These are phyloP conservation scores for Chenopodium formosanum DNA, from an alignment of 148 eudicot genomes.

Conservation along the genomic window DNA sequence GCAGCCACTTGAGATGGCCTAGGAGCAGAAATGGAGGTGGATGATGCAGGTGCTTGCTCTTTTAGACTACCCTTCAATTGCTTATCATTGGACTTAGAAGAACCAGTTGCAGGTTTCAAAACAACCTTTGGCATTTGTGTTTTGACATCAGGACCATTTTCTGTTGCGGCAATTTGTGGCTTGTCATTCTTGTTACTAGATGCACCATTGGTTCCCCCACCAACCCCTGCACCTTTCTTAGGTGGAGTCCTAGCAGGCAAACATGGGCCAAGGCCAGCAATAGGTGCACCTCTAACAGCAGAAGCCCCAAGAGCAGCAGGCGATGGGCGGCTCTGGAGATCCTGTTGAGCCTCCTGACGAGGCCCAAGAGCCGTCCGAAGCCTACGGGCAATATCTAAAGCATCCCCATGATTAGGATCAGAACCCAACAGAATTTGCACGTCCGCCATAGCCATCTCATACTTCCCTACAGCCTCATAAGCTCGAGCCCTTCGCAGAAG, in stretches of 20 bases:
- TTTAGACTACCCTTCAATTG: conserved; percentile 33
- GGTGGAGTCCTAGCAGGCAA: conserved; percentile 75
- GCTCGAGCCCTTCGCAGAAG: conserved; percentile 82
- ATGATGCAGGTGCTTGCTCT: conserved; percentile 29
- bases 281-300: conserved; percentile 79
- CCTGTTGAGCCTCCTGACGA: conserved; percentile 66
- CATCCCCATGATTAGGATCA: conserved; percentile 78
- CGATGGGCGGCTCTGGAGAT: conserved; percentile 79
- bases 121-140: conserved; percentile 57
- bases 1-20: conserved; percentile 26
- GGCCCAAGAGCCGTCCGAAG: conserved; percentile 54
- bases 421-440: conserved; percentile 54
- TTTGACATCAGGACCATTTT: conserved; percentile 61
- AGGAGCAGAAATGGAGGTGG: conserved; percentile 20
- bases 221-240: conserved; percentile 50
- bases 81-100: conserved; percentile 40
- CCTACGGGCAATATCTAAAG: conserved; percentile 60
- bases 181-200: conserved; percentile 46
- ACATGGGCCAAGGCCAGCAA: conserved; percentile 86
- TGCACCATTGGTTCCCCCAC: conserved; percentile 30
- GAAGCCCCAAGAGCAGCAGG: conserved; percentile 95
- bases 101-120: conserved; percentile 63
- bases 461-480: conserved; percentile 75
- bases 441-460: conserved; percentile 75
- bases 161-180: conserved; percentile 41